Evolutionary conservation across 106 monocot species (phyloP).

Genomic region (Agapanthus africanus): DNA sequence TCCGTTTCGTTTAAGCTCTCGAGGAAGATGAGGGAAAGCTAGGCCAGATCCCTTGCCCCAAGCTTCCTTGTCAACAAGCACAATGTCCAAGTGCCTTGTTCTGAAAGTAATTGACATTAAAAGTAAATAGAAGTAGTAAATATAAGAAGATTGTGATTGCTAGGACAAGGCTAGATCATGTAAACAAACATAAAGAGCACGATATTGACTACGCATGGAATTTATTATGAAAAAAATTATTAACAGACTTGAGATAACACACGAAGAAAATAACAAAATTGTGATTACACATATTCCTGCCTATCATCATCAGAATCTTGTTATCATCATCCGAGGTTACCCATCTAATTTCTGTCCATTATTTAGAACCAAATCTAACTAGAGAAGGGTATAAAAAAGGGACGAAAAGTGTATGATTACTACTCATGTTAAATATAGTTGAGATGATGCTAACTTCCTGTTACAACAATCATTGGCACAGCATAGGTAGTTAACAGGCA

Average conservation of each 20-base stretch:
- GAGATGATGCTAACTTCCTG: not conserved
- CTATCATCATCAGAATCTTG: not conserved
- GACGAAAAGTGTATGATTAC: too few species aligned
- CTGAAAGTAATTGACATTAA: conserved; percentile 23
- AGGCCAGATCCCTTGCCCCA: conserved; percentile 40
- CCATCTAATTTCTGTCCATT: not conserved
- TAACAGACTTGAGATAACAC: too few species aligned
- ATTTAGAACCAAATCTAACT: not conserved
- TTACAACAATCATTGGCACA: not conserved
- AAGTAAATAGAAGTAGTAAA: too few species aligned
- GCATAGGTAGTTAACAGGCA: too few species aligned
- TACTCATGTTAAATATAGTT: too few species aligned
- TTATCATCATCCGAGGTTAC: not conserved
- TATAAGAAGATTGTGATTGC: not conserved
- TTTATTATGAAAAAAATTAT: not conserved
- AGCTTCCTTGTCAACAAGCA: conserved; percentile 70
- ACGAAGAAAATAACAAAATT: not conserved
- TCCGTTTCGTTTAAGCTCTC: conserved; percentile 31
- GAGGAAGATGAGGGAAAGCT: conserved; percentile 31
- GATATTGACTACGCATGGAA: not conserved
- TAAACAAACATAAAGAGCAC: not conserved
- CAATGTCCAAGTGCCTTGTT: conserved; percentile 37
- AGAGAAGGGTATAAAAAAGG: not conserved
- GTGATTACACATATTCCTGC: not conserved
- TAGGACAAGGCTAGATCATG: not conserved